Evolutionary conservation across 208 protist species (phyloP), one percentile per base, ranked within the genome.

Genomic region (Leishmania gerbilli): DNA sequence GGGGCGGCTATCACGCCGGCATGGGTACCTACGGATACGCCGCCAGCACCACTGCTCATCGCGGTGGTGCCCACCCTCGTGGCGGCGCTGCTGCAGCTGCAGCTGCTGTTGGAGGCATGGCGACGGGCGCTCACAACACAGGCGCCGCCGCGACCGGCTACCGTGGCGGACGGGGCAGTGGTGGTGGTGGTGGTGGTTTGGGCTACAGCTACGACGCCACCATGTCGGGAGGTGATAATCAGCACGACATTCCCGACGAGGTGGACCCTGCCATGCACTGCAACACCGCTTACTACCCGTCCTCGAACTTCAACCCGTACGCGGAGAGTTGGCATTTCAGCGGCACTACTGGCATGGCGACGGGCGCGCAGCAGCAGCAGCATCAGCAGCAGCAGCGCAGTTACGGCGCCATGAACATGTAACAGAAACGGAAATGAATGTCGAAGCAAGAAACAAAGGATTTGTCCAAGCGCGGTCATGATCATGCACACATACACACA

Each of bases 271-370:
- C 47, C 64, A 58, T 34, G 56, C 58, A 80, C 75, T 60, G 65
- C 45, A 79, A 77, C 80, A n/a, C 13, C 15, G 34, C n/a, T 49
- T 80, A 77, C 76, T 68, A 79, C 58, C 51, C 58, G 42, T 31
- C 68, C 75, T 84, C 81, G 37, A 80, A 84, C 75, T 80, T 85
- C 62, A 85, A 85, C 71, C 81, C 81, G 45, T 85, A 85, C 56
- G 81, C 81, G 42, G 71, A 85, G 42, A 81, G 81, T 40, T 85
- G 81, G 81, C 67, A 72, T 42, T 80, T 78, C 64, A 85, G 47
- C 76, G 81, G 77, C 24, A 74, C 79, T 21, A 69, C 77, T 49
- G 65, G 72, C 49, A 56, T 81, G 45, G 76, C 75, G 62, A 40
- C 71, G 21, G 75, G 17, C 13, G 24, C 51, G n/a, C 64, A 42